phyloP scores from a whole-genome alignment of 768 basidiomycete species.

The Leccinum imitatum region DNA sequence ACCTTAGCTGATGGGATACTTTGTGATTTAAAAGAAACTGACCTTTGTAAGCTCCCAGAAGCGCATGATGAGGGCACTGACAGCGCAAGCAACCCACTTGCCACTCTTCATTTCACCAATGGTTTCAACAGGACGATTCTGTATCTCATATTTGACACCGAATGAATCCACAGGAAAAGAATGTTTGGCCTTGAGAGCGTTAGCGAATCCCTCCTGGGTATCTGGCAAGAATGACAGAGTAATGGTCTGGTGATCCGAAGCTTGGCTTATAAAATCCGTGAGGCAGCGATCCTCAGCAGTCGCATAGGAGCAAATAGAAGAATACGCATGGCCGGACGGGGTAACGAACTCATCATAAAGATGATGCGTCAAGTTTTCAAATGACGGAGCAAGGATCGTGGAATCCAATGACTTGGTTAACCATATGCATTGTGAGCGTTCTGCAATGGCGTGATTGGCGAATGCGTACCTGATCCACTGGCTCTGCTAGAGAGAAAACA shows the following conservation, averaged over 20 bases:
- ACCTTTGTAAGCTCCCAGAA: conserved; percentile 89
- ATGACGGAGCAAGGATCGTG: conserved; percentile 42
- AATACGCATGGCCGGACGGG: conserved; percentile 46
- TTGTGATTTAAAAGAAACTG: conserved; percentile 16
- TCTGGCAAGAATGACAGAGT: conserved; percentile 49
- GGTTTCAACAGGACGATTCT: conserved; percentile 44
- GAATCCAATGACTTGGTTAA: conserved; percentile 36
- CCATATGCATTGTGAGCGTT: conserved; percentile 4
- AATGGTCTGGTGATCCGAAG: conserved; percentile 41
- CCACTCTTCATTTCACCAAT: conserved; percentile 79
- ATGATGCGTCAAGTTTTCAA: conserved; percentile 49
- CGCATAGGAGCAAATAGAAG: conserved; percentile 49
- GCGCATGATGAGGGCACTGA: conserved; percentile 66
- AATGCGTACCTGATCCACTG: conserved; percentile 37
- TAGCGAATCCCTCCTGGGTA: conserved; percentile 50
- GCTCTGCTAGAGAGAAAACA: conserved; percentile 54
- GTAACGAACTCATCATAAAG: conserved; percentile 42
- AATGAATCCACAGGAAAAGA: conserved; percentile 36
- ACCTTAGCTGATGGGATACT: conserved; percentile 1
- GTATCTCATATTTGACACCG: conserved; percentile 52
- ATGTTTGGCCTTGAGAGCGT: conserved; percentile 34
- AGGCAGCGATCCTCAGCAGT: conserved; percentile 37
- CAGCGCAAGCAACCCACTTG: conserved; percentile 89
- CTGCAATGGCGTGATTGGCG: background rate
- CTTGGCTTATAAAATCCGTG: conserved; percentile 35